Evolutionary conservation across 179 eudicot genomes (phyloP), one percentile per base, ranked within the genome.

Genomic region (Heliamphora pulchella): DNA sequence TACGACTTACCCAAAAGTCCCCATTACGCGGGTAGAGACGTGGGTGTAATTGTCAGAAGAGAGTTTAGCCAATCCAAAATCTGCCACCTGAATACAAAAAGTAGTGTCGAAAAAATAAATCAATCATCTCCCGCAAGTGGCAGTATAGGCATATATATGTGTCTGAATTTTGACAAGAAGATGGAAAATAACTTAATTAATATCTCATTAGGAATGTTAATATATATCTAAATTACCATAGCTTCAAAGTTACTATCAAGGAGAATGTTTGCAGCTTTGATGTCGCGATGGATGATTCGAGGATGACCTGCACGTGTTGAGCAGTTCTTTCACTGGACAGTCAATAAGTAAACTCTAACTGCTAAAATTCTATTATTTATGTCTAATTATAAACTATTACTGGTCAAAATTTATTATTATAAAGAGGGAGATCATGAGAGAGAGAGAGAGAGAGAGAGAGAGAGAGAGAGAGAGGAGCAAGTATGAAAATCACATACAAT

Each of bases 1-100:
- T 9, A 59, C 18, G 8, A 82, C 89, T 77, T 65, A 93, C 99
- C 99, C 99, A 80, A 96, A 96, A 78, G 99, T 96, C 79, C 99
- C 99, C 99, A 94, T 96, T 18, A 96, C 98, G 46, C 99, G 94
- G 15, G 99, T 96, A 8, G 99, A 94, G 47, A 96, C 96, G 75
- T 96, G 99, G 78, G 97, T 92, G 80, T 76, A 82, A 62, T 91
- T 91, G 55, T 91, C 99, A 47, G 89, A 83, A 64, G 97, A 83
- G 51, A 96, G 96, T 82, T 91, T 96, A 39, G 99, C 99, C 81
- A 96, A 79, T 78, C 99, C 98, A 85, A 96, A 96, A 81, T 96
- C 99, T 13, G 99, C 98, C 74, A 96, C 99, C 99, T 95, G 39
- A 20, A 9, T 53, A 53, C 0, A 59, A 75, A 31, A 5, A 18